phyloP scores from a whole-genome alignment of 495 filamentous ascomycete species.

The Tirmania nivea region DNA sequence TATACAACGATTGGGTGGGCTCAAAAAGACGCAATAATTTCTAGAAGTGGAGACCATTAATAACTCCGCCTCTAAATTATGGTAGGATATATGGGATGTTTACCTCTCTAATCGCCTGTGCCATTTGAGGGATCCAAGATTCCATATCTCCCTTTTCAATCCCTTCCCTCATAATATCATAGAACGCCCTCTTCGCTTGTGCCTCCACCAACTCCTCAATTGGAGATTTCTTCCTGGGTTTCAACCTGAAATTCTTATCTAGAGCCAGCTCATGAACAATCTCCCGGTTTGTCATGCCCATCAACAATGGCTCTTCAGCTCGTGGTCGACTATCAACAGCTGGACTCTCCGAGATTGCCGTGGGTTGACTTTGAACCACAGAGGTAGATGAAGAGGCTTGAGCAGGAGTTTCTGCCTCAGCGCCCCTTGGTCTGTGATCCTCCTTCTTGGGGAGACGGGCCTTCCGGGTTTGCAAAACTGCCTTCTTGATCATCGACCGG shows the following conservation, averaged over 20 bases:
- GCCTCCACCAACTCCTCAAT: constrained; percentile 26
- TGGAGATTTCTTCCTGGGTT: constrained; percentile 26
- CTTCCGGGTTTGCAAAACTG: constrained; percentile 58
- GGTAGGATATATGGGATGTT: not conserved
- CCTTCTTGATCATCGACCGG: constrained; percentile 58
- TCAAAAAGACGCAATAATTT: constrained; percentile 66
- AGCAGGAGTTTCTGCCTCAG: constrained; percentile 21
- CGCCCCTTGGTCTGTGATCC: constrained; percentile 40
- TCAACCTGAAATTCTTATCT: constrained; percentile 54
- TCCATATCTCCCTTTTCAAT: constrained; percentile 49
- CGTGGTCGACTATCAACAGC: constrained; percentile 22
- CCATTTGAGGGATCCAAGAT: constrained; percentile 61
- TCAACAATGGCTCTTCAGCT: constrained; percentile 22
- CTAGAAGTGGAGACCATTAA: constrained; percentile 34
- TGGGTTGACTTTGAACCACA: not conserved
- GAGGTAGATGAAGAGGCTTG: not conserved
- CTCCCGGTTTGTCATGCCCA: constrained; percentile 41
- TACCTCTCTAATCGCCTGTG: constrained; percentile 28
- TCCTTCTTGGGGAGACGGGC: constrained; percentile 46
- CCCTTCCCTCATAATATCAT: constrained; percentile 51
- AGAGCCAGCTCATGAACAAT: constrained; percentile 83
- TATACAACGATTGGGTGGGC: constrained; percentile 59
- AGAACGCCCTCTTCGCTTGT: constrained; percentile 38
- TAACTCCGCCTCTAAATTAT: not conserved
- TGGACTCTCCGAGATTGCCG: constrained; percentile 18